Conservation (phyloP, 2,329 filamentous ascomycete species). For the Aspergillus sp. region DNA sequence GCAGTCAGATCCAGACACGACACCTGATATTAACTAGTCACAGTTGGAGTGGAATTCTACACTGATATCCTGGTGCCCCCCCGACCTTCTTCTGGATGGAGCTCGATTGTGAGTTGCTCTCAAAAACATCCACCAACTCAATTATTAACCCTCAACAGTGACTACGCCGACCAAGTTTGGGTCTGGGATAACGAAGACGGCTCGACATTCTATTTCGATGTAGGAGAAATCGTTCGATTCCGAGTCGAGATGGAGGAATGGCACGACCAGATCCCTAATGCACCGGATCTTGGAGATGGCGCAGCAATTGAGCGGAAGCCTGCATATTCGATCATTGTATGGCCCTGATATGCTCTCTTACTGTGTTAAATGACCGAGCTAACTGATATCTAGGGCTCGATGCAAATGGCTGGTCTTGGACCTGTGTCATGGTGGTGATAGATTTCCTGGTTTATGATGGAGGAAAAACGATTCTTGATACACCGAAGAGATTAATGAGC, state of each 20-base stretch:
- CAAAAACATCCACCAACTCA: background rate
- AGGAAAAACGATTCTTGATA: background rate
- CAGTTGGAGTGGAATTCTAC: slow-evolving; percentile 86
- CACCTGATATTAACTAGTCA: slow-evolving; percentile 8
- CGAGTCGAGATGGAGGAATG: slow-evolving; percentile 83
- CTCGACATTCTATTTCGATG: slow-evolving; percentile 77
- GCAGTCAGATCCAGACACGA: slow-evolving; percentile 15
- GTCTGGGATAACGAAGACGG: slow-evolving; percentile 73
- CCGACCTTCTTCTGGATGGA: slow-evolving; percentile 68
- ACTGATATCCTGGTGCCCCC: slow-evolving; percentile 79
- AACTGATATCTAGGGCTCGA: slow-evolving; percentile 34
- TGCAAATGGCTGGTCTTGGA: slow-evolving; percentile 43
- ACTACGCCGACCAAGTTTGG: slow-evolving; percentile 73
- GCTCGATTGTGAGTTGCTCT: slow-evolving; percentile 62
- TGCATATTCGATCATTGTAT: slow-evolving; percentile 43
- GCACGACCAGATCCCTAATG: slow-evolving; percentile 77
- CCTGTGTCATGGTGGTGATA: slow-evolving; percentile 43
- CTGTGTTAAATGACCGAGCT: slow-evolving; percentile 3
- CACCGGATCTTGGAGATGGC: slow-evolving; percentile 61
- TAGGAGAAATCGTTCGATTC: slow-evolving; percentile 82
- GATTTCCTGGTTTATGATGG: background rate
- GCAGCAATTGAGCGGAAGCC: slow-evolving; percentile 56
- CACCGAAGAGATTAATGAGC: background rate
- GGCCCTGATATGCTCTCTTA: slow-evolving; percentile 3
- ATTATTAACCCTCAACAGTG: slow-evolving; percentile 45